Evolutionary conservation across 768 basidiomycete species (phyloP).

Genomic region (Boletellus emodensis): DNA sequence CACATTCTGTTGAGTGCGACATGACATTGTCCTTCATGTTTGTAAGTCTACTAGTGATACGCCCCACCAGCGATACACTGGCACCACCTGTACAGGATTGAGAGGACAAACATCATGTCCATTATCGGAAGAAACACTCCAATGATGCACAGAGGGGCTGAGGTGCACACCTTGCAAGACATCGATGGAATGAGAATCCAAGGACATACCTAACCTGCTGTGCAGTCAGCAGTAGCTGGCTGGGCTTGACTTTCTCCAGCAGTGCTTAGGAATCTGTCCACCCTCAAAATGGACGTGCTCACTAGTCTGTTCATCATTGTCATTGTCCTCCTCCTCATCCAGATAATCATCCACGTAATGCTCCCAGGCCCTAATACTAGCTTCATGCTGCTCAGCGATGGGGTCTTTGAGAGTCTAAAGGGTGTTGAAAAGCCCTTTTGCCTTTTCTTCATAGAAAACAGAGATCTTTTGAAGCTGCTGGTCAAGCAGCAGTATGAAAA

Average conservation of each 20-base stretch:
- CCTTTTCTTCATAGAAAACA: constrained; percentile 74
- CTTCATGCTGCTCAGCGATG: constrained; percentile 56
- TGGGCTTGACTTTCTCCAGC: constrained; percentile 36
- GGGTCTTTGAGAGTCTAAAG: constrained; percentile 54
- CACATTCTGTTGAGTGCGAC: constrained; percentile 47
- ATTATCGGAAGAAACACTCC: constrained; percentile 51
- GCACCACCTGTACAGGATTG: constrained; percentile 21
- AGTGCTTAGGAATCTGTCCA: constrained; percentile 24
- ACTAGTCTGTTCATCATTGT: constrained; percentile 44
- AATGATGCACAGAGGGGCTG: constrained; percentile 10
- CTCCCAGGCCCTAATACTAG: constrained; percentile 46
- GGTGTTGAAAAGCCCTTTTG: constrained; percentile 64
- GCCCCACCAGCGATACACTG: constrained; percentile 34
- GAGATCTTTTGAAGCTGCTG: constrained; percentile 78
- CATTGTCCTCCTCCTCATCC: constrained; percentile 58
- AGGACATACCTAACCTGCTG: constrained; percentile 18
- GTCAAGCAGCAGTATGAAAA: constrained; percentile 75
- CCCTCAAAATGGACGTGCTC: constrained; percentile 30
- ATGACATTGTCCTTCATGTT: constrained; percentile 51
- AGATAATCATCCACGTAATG: constrained; percentile 47
- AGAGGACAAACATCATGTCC: constrained; percentile 26
- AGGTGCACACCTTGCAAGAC: constrained; percentile 11
- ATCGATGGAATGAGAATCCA: neutral
- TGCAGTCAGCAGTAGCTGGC: constrained; percentile 21
- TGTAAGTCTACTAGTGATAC: constrained; percentile 46